These are phyloP conservation scores for Heritiera littoralis DNA, from an alignment of 345 rosid species.

Conservation along the genomic window DNA sequence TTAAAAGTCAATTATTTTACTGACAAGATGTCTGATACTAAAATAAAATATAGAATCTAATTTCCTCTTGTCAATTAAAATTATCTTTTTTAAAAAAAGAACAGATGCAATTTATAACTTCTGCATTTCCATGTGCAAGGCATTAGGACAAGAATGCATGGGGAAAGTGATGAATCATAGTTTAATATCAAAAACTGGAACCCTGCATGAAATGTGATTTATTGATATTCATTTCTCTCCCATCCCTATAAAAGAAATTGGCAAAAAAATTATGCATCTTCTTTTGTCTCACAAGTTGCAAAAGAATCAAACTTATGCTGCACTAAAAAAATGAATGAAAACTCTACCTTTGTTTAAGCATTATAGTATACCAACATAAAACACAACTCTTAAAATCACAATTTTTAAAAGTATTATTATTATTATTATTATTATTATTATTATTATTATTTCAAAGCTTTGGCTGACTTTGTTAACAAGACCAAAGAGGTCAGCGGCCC, in stretches of 20 bases:
- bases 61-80: background rate
- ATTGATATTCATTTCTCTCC: slow-evolving; percentile 6
- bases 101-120: background rate
- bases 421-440: background rate
- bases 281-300: slow-evolving; percentile 6
- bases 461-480: background rate
- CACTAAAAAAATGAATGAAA: background rate
- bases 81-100: background rate
- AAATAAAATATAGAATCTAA: background rate
- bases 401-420: no score
- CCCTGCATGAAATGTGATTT: background rate
- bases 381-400: no score
- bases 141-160: background rate
- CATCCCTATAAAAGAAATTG: background rate
- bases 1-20: background rate
- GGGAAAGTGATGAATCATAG: slow-evolving; percentile 10
- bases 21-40: background rate
- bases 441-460: background rate
- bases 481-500: background rate
- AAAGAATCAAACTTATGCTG: background rate
- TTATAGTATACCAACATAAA: no score
- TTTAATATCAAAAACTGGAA: background rate
- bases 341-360: background rate
- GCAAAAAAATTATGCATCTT: background rate
- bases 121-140: slow-evolving; percentile 7